Base-by-base conservation (phyloP, 257 asterid species). In the Solanum pinnatisectum region DNA sequence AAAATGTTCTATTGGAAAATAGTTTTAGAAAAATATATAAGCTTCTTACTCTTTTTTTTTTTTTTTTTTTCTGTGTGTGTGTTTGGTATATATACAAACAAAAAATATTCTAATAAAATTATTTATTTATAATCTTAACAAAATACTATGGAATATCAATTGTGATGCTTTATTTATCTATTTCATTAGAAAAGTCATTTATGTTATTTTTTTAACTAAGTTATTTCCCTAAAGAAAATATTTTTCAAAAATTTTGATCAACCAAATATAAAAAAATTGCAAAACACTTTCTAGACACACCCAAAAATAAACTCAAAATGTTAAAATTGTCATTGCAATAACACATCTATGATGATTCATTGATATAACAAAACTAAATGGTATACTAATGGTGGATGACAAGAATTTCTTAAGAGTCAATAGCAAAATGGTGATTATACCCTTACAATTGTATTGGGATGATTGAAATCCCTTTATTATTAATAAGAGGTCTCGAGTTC, bases 391-490 rank as follows among this genome's bases (percentile, higher is more conserved):
- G 88, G 87, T 87, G 89, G 90, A 83, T 76, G 89, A 49, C 35
- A 37, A 35, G 73, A 88, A 84, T 87, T 65, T 60, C 59, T 67
- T 68, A 30, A 40, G 87, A 89, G 88, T 89, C 87, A 87, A 79
- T 86, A 82, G 84, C 87, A 65, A 87, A 84, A 89, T 89, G 89
- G 89, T 89, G 52, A 84, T 87, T 78, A 74, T 76, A 39, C 65
- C 65, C 65, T 56, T 56, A 20, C 20, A 56, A 20, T 56, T 56
- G 25, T 56, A 20, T 20, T 56, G 8, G 25, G 4, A 56, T 1
- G 65, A 20, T 56, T 56, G 65, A 56, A 20, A 56, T 56, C 10
- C 4, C 65, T 56, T 4, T 20, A 56, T 56, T 56, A 5, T 20
- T 56, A 20, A 56, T 56, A 7, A 56, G n/a, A 18, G n/a, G 65